These are phyloP conservation scores for Sarocladium brachiariae DNA, from an alignment of 2,329 filamentous ascomycete species.

Conservation along the genomic window DNA sequence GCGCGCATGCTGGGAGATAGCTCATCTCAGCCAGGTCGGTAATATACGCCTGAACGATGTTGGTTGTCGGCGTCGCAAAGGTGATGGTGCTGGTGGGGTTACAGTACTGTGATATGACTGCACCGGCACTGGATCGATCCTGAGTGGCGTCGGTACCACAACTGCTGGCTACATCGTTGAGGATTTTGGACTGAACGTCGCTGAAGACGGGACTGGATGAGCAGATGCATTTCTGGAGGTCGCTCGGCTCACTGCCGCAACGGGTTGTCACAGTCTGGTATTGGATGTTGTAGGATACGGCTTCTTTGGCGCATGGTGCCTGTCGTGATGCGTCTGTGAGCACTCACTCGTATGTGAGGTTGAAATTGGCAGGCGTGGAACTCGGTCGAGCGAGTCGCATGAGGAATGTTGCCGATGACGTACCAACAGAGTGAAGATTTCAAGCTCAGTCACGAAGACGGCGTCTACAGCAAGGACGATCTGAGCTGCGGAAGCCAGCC, in stretches of 20 bases:
- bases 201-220: constrained; percentile 27
- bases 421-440: constrained; percentile 35
- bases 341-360: too few species aligned
- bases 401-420: too few species aligned
- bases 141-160: constrained; percentile 41
- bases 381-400: too few species aligned
- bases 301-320: constrained; percentile 44
- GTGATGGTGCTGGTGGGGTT: constrained; percentile 30
- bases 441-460: constrained; percentile 39
- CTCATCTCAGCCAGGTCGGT: constrained; percentile 39
- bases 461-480: constrained; percentile 17
- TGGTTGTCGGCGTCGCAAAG: constrained; percentile 35
- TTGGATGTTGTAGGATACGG: constrained; percentile 37
- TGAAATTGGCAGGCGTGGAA: too few species aligned
- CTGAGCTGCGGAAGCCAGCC: constrained; percentile 9
- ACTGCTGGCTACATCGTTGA: constrained; percentile 12
- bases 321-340: constrained; percentile 18
- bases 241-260: constrained; percentile 35
- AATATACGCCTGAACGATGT: constrained; percentile 39
- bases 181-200: constrained; percentile 22
- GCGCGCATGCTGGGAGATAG: constrained; percentile 33
- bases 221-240: constrained; percentile 47
- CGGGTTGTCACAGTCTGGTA: constrained; percentile 29
- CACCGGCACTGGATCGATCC: constrained; percentile 36
- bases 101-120: constrained; percentile 42